Base-by-base conservation (phyloP, 2,329 filamentous ascomycete species). In the Ophiostoma quercus region DNA sequence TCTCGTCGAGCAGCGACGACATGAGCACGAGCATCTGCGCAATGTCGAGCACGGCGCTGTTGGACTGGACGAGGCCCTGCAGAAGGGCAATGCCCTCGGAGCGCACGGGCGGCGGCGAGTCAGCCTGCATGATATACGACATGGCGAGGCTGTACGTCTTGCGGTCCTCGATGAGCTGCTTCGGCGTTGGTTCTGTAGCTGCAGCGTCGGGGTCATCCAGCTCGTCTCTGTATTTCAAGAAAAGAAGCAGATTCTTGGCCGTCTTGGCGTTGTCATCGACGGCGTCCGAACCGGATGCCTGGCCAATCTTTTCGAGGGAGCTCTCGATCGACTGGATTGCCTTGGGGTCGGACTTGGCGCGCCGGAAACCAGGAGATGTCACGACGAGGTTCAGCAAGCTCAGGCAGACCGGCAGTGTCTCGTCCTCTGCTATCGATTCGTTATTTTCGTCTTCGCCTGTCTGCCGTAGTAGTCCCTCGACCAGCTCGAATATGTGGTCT, bases 31-130 rank as follows among this genome's bases (percentile, higher is more conserved):
- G 80, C 2, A 87, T 81, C 1, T 87, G 84, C 0, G 87, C 86
- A n/a, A 92, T 83, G 75, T 92, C 89, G 19, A 92, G 77, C 11
- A 89, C 80, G 0, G 87, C 78, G 60, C 87, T 87, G 54, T 81
- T 79, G 0, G 83, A 77, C 32, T 81, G 73, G 54, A 92, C 84
- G 9, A 92, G 80, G 2, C 77, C 78, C 0, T 86, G 85, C 12
- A 91, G 77, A 1, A 91, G 79, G 67, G 86, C 85, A 9, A 91
- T 78, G 0, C 88, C 88, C 75, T 91, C 87, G 0, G 85, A 86
- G 2, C 87, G 84, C n/a, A 91, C 87, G 0, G 88, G 88, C 0
- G 88, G 84, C 0, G 88, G 88, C 1, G 86, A 87, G 72, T 90
- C 88, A 3, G 80, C 77, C 29, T 84, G 81, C 1, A 84, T 87